Percentiles rank a stretch among this genome's conserved stretches.
These are phyloP conservation scores for Lupinus albus DNA, from an alignment of 306 rosid genomes.

Conservation along the genomic window DNA sequence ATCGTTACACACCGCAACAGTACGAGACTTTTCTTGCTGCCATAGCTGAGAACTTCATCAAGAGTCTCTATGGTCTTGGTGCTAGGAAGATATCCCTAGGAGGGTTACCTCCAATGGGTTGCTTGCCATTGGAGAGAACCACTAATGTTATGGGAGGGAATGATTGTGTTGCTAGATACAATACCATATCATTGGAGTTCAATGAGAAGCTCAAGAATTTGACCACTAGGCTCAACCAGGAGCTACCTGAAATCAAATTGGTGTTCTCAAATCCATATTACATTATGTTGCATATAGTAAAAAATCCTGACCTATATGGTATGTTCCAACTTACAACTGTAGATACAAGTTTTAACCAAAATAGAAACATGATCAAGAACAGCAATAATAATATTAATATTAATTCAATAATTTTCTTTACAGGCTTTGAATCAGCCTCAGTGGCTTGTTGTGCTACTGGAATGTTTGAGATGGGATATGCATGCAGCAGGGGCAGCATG, in stretches of 20 bases:
- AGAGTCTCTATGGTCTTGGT: conserved; percentile 62
- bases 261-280: conserved; percentile 76
- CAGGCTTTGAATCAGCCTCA: conserved; percentile 70
- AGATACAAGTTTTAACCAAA: not conserved
- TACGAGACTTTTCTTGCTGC: conserved; percentile 63
- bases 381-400: not conserved
- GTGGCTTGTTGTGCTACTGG: conserved; percentile 90
- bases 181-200: conserved; percentile 67
- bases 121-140: conserved; percentile 86
- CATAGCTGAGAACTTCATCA: conserved; percentile 66
- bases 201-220: conserved; percentile 61
- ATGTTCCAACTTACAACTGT: conserved; percentile 27
- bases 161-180: conserved; percentile 55
- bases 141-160: conserved; percentile 54
- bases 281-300: conserved; percentile 53
- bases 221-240: conserved; percentile 52
- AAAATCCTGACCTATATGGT: conserved; percentile 63
- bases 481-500: conserved; percentile 60
- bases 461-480: conserved; percentile 85
- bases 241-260: conserved; percentile 62
- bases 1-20: conserved; percentile 51
- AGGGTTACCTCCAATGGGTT: conserved; percentile 96
- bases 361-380: not conserved
- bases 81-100: conserved; percentile 86
- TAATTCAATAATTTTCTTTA: not conserved